Evolutionary conservation across 192 early-diverging fungal species (phyloP), one percentile per base, ranked within the genome.

Genomic region (Obelidium mucronatum): DNA sequence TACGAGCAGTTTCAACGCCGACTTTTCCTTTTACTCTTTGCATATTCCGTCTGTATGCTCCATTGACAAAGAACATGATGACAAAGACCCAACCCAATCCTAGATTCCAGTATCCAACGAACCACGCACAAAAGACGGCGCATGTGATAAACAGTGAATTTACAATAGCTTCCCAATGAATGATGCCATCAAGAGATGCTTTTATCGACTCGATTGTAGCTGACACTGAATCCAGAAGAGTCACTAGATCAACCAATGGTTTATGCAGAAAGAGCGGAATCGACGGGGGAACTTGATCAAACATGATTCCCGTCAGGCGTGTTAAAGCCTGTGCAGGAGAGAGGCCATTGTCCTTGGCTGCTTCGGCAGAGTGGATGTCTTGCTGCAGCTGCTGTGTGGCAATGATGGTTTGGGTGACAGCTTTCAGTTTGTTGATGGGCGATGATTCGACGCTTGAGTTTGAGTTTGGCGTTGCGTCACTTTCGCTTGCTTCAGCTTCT

Each of bases 21-120:
- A 82, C 63, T 35, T 71, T 75, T n/a, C 33, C 66, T 58, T 73
- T 74, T 3, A 79, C 61, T 5, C 68, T 13, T 51, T 40, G 19
- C 17, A 74, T 69, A 40, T 72, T 82, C 3, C 61, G 28, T 1
- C 68, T 30, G 65, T 62, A 82, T 42, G 63, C 69, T 2, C 40
- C 42, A 36, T 53, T 64, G 30, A 78, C 24, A 35, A 74, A 69
- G 28, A 70, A 61, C 44, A 82, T 58, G 15, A 63, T 31, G 24
- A 75, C 40, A 30, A 82, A 40, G 24, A 58, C 53, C 80, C 80
- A 82, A 3, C 48, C 77, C 15, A 76, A 79, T 58, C 64, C 73
- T 2, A 71, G 54, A 22, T 71, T 54, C 69, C 51, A 71, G 35
- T 71, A 75, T 22, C 76, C 77, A 64, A 82, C 56, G 40, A 82